phyloP scores from a whole-genome alignment of 345 rosid species.

The Luvunga scandens region DNA sequence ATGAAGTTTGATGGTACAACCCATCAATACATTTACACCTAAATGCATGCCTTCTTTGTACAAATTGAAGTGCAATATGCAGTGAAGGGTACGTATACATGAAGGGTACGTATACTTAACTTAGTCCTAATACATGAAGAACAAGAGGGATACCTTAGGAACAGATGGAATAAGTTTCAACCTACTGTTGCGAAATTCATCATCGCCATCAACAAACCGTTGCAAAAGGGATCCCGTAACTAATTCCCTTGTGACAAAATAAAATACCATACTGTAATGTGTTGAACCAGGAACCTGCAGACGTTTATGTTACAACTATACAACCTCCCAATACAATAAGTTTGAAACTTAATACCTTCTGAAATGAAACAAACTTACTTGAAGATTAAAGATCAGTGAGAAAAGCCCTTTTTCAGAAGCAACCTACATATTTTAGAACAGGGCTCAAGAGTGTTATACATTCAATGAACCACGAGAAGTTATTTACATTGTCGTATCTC shows the following conservation, averaged over 20 bases:
- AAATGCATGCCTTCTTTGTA: not conserved
- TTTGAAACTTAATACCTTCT: not conserved
- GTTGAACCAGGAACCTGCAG: constrained; percentile 92
- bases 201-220: constrained; percentile 95
- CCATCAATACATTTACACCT: not conserved
- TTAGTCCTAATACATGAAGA: not conserved
- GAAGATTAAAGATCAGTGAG: constrained; percentile 68
- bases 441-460: not conserved
- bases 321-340: not conserved
- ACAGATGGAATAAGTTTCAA: constrained; percentile 93
- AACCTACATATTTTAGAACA: constrained; percentile 38
- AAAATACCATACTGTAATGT: constrained; percentile 96
- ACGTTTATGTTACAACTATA: constrained; percentile 7
- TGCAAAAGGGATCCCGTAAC: constrained; percentile 83
- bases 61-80: not conserved
- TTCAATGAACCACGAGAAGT: not conserved
- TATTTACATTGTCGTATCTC: not conserved
- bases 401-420: constrained; percentile 43
- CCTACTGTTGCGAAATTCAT: constrained; percentile 94
- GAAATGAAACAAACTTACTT: constrained; percentile 49
- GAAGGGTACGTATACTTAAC: not conserved
- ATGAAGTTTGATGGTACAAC: not conserved
- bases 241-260: constrained; percentile 70
- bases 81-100: not conserved
- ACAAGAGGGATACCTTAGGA: constrained; percentile 65